Conservation (phyloP, 352 stramenopile genomes). For the Thraustochytrium striatum region DNA sequence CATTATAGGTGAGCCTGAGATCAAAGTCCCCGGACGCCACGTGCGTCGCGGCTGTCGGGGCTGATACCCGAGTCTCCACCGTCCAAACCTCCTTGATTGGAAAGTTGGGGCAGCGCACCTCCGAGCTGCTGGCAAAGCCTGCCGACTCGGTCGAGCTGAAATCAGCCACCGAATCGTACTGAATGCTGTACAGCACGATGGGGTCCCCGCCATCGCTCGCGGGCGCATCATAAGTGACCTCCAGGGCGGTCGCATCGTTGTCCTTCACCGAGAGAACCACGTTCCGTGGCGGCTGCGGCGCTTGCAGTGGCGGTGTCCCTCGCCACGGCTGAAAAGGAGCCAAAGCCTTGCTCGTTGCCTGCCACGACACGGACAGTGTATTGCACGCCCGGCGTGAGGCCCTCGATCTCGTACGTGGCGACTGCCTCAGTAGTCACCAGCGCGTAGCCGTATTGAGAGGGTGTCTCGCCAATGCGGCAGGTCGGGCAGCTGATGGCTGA, state of each 20-base stretch:
- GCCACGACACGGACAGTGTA: constrained; percentile 69
- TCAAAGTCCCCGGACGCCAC: background rate
- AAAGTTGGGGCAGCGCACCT: constrained; percentile 50
- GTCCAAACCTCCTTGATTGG: constrained; percentile 40
- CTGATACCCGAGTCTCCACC: constrained; percentile 17
- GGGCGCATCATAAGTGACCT: constrained; percentile 62
- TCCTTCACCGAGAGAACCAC: constrained; percentile 75
- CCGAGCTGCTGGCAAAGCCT: constrained; percentile 9
- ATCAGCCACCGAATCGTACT: constrained; percentile 73
- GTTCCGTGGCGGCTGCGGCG: constrained; percentile 61
- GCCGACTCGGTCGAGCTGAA: constrained; percentile 65
- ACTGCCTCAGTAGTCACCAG: constrained; percentile 67
- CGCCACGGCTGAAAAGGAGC: constrained; percentile 62
- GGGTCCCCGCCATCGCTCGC: constrained; percentile 68
- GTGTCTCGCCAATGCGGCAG: constrained; percentile 59
- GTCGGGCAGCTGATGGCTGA: constrained; percentile 42
- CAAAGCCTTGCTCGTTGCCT: constrained; percentile 61
- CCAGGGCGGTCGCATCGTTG: constrained; percentile 67
- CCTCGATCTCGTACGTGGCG: constrained; percentile 63
- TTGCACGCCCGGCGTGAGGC: constrained; percentile 60
- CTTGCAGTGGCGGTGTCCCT: constrained; percentile 73
- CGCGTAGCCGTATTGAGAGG: constrained; percentile 62
- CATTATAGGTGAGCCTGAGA: constrained; percentile 7
- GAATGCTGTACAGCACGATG: constrained; percentile 81
- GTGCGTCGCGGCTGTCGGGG: constrained; percentile 9